Evolutionary conservation across 805 yeast genomes (phyloP).

Genomic region (Ogataea allantospora): DNA sequence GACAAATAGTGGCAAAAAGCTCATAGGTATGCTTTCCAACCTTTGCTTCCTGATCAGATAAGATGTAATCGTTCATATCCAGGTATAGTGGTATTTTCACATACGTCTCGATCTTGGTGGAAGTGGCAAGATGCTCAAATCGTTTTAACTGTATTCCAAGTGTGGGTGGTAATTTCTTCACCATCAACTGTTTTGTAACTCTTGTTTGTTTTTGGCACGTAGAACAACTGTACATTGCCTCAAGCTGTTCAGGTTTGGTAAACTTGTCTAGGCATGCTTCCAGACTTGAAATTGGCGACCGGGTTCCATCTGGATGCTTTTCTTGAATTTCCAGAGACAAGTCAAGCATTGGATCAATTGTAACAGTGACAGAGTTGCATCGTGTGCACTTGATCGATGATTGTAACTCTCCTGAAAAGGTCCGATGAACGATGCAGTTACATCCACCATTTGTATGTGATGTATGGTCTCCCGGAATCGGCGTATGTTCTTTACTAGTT

Average conservation of each 20-base stretch:
- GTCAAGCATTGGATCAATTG: slow-evolving; percentile 88
- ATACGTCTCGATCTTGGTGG: slow-evolving; percentile 72
- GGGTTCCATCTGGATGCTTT: slow-evolving; percentile 25
- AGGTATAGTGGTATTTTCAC: slow-evolving; percentile 72
- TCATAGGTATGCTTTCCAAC: slow-evolving; percentile 53
- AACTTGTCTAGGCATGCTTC: slow-evolving; percentile 71
- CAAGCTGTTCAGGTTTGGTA: slow-evolving; percentile 75
- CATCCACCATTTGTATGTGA: slow-evolving; percentile 40
- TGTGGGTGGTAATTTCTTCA: slow-evolving; percentile 72
- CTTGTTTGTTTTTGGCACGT: slow-evolving; percentile 59
- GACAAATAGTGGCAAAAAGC: slow-evolving; percentile 82
- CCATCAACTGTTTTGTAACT: slow-evolving; percentile 69
- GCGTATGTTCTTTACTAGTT: slow-evolving; percentile 23
- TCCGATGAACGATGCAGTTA: slow-evolving; percentile 75
- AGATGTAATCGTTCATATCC: slow-evolving; percentile 62
- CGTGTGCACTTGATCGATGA: slow-evolving; percentile 73
- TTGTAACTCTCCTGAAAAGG: slow-evolving; percentile 81
- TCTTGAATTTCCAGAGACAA: slow-evolving; percentile 71
- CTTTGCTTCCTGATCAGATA: slow-evolving; percentile 11
- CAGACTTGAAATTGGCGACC: slow-evolving; percentile 35
- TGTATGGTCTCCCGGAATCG: slow-evolving; percentile 11
- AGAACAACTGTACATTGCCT: slow-evolving; percentile 68
- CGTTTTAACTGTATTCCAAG: slow-evolving; percentile 82
- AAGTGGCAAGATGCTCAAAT: slow-evolving; percentile 59
- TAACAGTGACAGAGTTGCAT: slow-evolving; percentile 62